Percentiles rank a stretch among this genome's conserved stretches.
Conservation (phyloP, 1,139 yeast species). For the Debaryomycetaceae sp. region DNA sequence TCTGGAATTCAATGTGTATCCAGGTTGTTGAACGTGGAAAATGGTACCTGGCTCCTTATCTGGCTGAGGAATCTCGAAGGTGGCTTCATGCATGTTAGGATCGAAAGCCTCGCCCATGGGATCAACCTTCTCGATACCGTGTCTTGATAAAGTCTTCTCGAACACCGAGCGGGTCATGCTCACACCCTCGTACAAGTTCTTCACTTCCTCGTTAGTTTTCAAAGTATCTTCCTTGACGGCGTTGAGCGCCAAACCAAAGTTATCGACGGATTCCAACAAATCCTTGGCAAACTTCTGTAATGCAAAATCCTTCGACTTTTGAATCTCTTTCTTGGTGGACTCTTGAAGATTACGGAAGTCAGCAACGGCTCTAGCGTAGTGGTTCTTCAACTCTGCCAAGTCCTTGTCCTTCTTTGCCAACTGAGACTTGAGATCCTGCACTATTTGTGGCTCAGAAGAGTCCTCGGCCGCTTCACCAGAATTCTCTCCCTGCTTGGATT, state of each 20-base stretch:
- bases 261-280: conserved; percentile 83
- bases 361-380: conserved; percentile 79
- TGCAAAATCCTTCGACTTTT: conserved; percentile 87
- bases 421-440: conserved; percentile 51
- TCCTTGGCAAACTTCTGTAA: conserved; percentile 92
- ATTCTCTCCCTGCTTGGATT: conserved; percentile 8
- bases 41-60: conserved; percentile 92
- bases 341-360: conserved; percentile 94
- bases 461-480: conserved; percentile 9
- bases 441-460: background rate
- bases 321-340: conserved; percentile 80
- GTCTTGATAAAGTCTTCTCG: conserved; percentile 76
- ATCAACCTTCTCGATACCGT: conserved; percentile 78
- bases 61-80: conserved; percentile 84
- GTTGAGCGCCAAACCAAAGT: conserved; percentile 81
- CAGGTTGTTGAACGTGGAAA: conserved; percentile 89
- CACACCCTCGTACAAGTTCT: conserved; percentile 83
- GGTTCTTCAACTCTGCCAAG: conserved; percentile 76
- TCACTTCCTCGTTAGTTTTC: conserved; percentile 57
- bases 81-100: conserved; percentile 91
- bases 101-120: conserved; percentile 86
- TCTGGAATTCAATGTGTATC: conserved; percentile 81
- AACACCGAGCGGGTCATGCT: conserved; percentile 86
- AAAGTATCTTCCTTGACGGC: conserved; percentile 71
- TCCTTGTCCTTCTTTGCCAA: conserved; percentile 72